These are phyloP conservation scores for Ananas comosus DNA, from an alignment of 176 grass and related monocot genomes.

Conservation along the genomic window DNA sequence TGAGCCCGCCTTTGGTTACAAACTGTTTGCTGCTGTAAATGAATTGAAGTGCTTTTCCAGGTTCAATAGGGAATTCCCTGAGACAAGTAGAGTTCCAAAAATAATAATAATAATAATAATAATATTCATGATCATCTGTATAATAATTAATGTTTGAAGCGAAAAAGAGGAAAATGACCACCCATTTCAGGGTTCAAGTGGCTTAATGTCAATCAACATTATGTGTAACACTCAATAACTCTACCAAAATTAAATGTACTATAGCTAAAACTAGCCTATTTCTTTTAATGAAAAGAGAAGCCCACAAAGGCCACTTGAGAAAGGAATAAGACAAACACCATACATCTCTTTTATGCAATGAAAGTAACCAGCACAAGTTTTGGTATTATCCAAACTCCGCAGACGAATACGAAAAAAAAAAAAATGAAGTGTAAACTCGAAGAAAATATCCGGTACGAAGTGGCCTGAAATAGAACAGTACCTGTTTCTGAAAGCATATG, in stretches of 20 bases:
- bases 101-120: too few species aligned
- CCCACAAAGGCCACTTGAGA: background rate
- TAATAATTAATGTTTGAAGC: too few species aligned
- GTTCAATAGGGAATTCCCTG: constrained; percentile 68
- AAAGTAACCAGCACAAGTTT: background rate
- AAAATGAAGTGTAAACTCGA: background rate
- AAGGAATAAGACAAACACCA: background rate
- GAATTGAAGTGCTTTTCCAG: constrained; percentile 81
- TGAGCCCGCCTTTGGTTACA: constrained; percentile 52
- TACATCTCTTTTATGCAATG: background rate
- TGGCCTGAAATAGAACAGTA: background rate
- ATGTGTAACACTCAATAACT: background rate
- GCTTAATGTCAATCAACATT: background rate
- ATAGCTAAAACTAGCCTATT: background rate
- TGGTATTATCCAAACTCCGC: background rate
- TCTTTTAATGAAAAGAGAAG: background rate
- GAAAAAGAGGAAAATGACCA: background rate
- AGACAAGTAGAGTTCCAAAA: constrained; percentile 1
- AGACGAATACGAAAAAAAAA: background rate
- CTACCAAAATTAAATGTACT: background rate
- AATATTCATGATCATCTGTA: too few species aligned
- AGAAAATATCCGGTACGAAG: background rate
- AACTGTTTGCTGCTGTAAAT: constrained; percentile 81
- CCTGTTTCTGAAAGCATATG: constrained; percentile 82
- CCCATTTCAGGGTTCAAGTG: background rate